These are phyloP conservation scores for Podospora comata DNA, from an alignment of 495 filamentous ascomycete genomes.

Conservation along the genomic window DNA sequence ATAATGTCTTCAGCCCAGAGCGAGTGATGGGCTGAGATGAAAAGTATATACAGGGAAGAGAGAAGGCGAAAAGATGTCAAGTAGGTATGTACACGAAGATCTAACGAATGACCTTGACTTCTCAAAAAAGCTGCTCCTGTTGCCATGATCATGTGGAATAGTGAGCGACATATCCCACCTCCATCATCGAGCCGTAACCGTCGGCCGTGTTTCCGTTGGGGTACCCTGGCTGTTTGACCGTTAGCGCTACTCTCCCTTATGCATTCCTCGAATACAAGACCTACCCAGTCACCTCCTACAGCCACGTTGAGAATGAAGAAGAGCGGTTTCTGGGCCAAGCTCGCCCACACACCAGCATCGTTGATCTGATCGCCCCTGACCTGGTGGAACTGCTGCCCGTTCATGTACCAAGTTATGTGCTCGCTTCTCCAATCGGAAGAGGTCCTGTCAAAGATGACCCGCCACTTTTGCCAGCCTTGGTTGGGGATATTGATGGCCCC, in stretches of 20 bases:
- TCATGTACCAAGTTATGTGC: conserved; percentile 48
- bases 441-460: conserved; percentile 44
- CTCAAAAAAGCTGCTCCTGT: not conserved
- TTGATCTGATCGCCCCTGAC: conserved; percentile 38
- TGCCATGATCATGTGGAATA: conserved; percentile 26
- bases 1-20: not conserved
- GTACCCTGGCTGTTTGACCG: conserved; percentile 35
- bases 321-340: conserved; percentile 36
- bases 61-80: not conserved
- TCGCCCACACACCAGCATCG: conserved; percentile 38
- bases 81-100: not conserved
- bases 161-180: conserved; percentile 46
- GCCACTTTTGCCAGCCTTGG: conserved; percentile 49
- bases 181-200: conserved; percentile 46
- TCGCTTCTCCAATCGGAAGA: conserved; percentile 38
- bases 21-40: not conserved
- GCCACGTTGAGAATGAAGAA: conserved; percentile 52
- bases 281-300: conserved; percentile 49
- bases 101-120: not conserved
- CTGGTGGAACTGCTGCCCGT: conserved; percentile 42
- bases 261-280: conserved; percentile 15
- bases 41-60: not conserved
- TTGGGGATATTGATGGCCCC: conserved; percentile 33
- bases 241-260: not conserved
- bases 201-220: conserved; percentile 39